Evolutionary conservation across 2,329 filamentous ascomycete species (phyloP), one percentile per base, ranked within the genome.

Genomic region (Orbilia brochopaga): DNA sequence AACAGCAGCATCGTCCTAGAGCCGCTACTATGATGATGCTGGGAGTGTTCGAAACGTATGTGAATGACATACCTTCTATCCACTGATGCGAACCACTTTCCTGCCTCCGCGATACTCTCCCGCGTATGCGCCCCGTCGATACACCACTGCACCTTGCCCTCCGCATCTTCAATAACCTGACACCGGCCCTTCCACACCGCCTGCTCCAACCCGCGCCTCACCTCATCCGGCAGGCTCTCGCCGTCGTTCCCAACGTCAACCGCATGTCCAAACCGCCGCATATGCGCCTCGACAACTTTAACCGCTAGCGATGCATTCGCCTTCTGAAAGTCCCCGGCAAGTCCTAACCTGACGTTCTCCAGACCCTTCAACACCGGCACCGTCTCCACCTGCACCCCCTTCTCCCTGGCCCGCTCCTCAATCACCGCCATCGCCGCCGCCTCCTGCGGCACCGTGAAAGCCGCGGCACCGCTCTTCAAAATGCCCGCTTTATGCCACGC

Each of bases 401-500:
- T 88, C 76, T 88, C 86, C 44, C 77, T 77, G 0, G 88, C 86
- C 75, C 89, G 83, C 56, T 81, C 80, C 73, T 83, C 80, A 66
- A 92, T 77, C 8, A 92, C 86, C 5, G 81, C 78, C 76, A 77
- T 83, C 50, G 88, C 86, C 5, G 81, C 78, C 64, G 82, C 79
- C 32, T 82, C 80, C 74, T 90, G 87, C 0, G 82, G 82, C 1
- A 84, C 84, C 0, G 88, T 88, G 72, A 90, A 90, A 1, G 85
- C 86, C 23, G 84, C 83, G 2, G 84, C 84, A 0, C 85, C 86
- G 0, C 79, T 57, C 79, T 95, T 96, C 78, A 95, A 88, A 50
- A 97, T 90, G 0, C 92, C 92, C 5, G 88, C 88, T 79, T 97
- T 97, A 78, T 96, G 90, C 92, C 92, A 96, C 1, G 92, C 88